A percentile compares a stretch with the other conserved stretches of the same genome.
Conservation (phyloP, 1,284 basidiomycete genomes). For the Vanrija sp. region DNA sequence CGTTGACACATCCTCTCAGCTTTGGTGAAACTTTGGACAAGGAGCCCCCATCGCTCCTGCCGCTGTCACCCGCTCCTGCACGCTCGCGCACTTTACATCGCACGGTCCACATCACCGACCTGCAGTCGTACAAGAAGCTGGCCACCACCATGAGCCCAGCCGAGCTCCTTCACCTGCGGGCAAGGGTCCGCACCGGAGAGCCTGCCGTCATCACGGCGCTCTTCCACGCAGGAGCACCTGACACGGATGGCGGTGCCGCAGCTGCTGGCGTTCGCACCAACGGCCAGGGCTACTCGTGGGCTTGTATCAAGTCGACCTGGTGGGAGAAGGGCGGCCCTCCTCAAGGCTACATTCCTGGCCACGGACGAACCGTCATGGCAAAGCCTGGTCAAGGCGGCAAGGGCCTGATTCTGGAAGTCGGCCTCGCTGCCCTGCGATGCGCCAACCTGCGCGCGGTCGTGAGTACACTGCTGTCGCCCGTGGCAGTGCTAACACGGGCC, state of each 20-base stretch:
- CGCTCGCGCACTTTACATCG: constrained; percentile 55
- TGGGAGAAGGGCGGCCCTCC: constrained; percentile 62
- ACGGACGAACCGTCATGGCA: constrained; percentile 32
- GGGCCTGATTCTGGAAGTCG: constrained; percentile 67
- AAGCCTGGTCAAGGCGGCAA: constrained; percentile 33
- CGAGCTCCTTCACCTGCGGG: constrained; percentile 63
- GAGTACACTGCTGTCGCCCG: constrained; percentile 11
- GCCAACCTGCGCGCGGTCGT: constrained; percentile 63
- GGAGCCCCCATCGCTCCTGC: constrained; percentile 39
- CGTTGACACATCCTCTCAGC: constrained; percentile 16
- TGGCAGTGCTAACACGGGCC: background rate
- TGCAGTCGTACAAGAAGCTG: constrained; percentile 66
- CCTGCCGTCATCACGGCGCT: constrained; percentile 62
- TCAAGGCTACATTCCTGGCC: constrained; percentile 43
- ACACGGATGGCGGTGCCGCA: constrained; percentile 11
- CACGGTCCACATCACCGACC: constrained; percentile 66
- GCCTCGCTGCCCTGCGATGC: constrained; percentile 71
- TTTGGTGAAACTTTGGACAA: constrained; percentile 44
- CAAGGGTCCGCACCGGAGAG: constrained; percentile 65
- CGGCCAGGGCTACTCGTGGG: constrained; percentile 56
- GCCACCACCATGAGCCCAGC: constrained; percentile 68
- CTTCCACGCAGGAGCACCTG: constrained; percentile 53
- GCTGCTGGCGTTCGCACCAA: constrained; percentile 39
- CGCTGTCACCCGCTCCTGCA: constrained; percentile 51
- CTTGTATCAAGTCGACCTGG: constrained; percentile 67